phyloP scores from a whole-genome alignment of 495 filamentous ascomycete species.

The Penicillium malachiteum region DNA sequence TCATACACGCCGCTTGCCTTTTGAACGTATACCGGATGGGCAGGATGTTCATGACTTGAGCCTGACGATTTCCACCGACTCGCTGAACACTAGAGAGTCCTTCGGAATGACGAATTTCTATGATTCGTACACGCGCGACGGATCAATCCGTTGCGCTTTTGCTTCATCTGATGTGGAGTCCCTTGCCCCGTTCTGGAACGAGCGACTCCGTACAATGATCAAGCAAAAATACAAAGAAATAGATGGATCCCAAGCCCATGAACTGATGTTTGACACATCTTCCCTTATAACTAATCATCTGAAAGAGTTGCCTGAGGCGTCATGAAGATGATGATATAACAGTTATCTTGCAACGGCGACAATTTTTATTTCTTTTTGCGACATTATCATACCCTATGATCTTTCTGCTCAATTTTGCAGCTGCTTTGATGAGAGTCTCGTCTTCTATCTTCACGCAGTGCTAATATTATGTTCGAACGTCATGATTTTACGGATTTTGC shows the following conservation, averaged over 20 bases:
- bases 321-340: too few relatives aligned
- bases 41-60: slow-evolving; percentile 26
- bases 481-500: too few relatives aligned
- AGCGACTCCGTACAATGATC: slow-evolving; percentile 10
- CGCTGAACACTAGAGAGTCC: not conserved
- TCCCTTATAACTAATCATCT: too few relatives aligned
- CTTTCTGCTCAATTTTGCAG: too few relatives aligned
- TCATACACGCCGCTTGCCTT: slow-evolving; percentile 29
- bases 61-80: slow-evolving; percentile 11
- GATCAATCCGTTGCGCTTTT: not conserved
- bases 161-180: not conserved
- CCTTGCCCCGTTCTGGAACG: slow-evolving; percentile 15
- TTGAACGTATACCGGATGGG: slow-evolving; percentile 38
- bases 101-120: not conserved
- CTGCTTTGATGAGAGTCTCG: too few relatives aligned
- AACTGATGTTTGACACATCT: too few relatives aligned
- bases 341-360: too few relatives aligned
- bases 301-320: too few relatives aligned
- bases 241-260: not conserved
- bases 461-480: too few relatives aligned
- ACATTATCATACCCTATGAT: too few relatives aligned
- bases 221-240: slow-evolving; percentile 2
- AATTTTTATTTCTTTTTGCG: too few relatives aligned
- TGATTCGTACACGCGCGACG: not conserved
- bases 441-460: too few relatives aligned